phyloP scores from a whole-genome alignment of 2,329 filamentous ascomycete species.

The Ascochyta fabae region DNA sequence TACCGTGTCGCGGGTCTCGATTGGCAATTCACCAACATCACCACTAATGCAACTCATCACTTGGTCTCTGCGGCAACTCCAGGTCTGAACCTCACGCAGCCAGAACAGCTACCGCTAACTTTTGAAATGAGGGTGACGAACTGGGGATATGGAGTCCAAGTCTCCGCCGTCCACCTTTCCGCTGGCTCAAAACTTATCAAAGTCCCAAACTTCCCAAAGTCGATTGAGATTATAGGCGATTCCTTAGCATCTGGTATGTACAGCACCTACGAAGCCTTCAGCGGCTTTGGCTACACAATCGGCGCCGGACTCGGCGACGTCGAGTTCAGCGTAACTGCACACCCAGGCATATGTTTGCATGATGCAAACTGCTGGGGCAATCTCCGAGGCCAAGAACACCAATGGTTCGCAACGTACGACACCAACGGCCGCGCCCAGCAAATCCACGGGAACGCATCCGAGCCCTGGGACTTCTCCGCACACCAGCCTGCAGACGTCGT shows the following conservation, averaged over 20 bases:
- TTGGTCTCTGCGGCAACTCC: slow-evolving; percentile 58
- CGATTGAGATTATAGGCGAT: slow-evolving; percentile 56
- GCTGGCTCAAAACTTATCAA: slow-evolving; percentile 55
- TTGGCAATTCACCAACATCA: slow-evolving; percentile 68
- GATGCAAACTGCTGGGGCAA: slow-evolving; percentile 63
- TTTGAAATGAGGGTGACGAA: slow-evolving; percentile 66
- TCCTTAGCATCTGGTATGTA: slow-evolving; percentile 63
- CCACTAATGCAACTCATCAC: slow-evolving; percentile 62
- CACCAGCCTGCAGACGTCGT: slow-evolving; percentile 51
- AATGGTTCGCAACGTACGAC: slow-evolving; percentile 65
- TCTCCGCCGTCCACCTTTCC: slow-evolving; percentile 59
- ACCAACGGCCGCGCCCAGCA: slow-evolving; percentile 56
- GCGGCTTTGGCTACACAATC: slow-evolving; percentile 63
- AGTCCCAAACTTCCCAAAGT: slow-evolving; percentile 44
- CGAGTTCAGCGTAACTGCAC: slow-evolving; percentile 65
- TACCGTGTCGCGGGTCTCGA: slow-evolving; percentile 66
- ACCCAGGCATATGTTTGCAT: slow-evolving; percentile 64
- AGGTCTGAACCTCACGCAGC: slow-evolving; percentile 53
- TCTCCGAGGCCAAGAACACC: slow-evolving; percentile 49
- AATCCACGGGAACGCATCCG: slow-evolving; percentile 50
- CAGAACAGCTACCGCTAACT: slow-evolving; percentile 52
- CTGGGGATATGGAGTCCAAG: slow-evolving; percentile 66
- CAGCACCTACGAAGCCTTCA: slow-evolving; percentile 64
- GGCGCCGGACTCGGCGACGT: slow-evolving; percentile 64
- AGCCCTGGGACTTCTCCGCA: slow-evolving; percentile 44